phyloP scores from a whole-genome alignment of 805 yeast species.

The Cyberlindnera lachancei region DNA sequence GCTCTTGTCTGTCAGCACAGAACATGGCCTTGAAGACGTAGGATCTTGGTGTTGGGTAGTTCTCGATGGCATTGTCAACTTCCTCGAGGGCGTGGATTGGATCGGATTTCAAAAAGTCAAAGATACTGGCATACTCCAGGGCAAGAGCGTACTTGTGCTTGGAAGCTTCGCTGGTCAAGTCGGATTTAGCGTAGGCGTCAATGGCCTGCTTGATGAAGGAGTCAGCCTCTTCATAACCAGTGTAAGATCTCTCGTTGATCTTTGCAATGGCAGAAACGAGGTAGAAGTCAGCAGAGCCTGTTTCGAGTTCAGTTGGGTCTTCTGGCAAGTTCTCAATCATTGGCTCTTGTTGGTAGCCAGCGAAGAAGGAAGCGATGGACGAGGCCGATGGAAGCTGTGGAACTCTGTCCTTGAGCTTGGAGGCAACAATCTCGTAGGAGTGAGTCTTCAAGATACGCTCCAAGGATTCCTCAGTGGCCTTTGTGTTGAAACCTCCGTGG shows the following conservation, averaged over 20 bases:
- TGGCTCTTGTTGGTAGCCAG: conserved; percentile 64
- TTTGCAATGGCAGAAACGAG: conserved; percentile 59
- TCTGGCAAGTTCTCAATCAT: conserved; percentile 36
- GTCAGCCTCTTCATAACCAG: conserved; percentile 32
- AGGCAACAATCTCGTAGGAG: conserved; percentile 65
- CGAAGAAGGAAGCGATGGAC: conserved; percentile 77
- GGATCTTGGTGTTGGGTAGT: conserved; percentile 73
- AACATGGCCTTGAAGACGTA: conserved; percentile 77
- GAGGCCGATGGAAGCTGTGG: conserved; percentile 70
- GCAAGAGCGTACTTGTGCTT: conserved; percentile 55
- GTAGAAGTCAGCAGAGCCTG: conserved; percentile 54
- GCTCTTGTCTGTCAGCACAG: conserved; percentile 72
- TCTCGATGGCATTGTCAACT: conserved; percentile 55
- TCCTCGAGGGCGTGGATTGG: conserved; percentile 55
- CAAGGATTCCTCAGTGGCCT: conserved; percentile 68
- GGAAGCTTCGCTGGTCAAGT: conserved; percentile 16
- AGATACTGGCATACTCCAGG: conserved; percentile 75
- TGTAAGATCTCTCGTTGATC: conserved; percentile 36
- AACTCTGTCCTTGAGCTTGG: conserved; percentile 34
- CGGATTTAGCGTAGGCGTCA: conserved; percentile 29
- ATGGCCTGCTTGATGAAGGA: conserved; percentile 48
- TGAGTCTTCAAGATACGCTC: conserved; percentile 82
- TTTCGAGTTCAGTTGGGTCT: conserved; percentile 13
- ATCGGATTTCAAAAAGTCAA: conserved; percentile 75
- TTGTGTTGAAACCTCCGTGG: conserved; percentile 75